Conservation (phyloP, 305 asterid genomes). For the Fraxinus baroniana region DNA sequence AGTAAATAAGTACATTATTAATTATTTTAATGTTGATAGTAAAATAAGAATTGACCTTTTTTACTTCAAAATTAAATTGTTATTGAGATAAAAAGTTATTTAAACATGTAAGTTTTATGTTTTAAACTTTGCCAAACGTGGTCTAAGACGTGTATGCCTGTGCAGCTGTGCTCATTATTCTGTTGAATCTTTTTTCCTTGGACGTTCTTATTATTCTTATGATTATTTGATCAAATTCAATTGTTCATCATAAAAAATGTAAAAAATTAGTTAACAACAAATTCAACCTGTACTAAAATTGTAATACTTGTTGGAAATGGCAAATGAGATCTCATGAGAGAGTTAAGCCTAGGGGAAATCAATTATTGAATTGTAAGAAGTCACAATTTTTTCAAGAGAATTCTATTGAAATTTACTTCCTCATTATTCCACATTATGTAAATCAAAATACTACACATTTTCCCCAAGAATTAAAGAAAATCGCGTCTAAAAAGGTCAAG, state of each 20-base stretch:
- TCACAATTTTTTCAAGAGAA: neutral
- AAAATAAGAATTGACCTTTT: neutral
- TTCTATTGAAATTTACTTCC: neutral
- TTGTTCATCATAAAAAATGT: too few relatives aligned
- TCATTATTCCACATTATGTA: slow-evolving; percentile 7
- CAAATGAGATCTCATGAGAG: neutral
- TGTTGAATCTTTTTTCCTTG: neutral
- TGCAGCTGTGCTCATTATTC: neutral
- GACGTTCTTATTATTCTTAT: neutral
- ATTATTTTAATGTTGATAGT: too few relatives aligned
- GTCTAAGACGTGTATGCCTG: neutral
- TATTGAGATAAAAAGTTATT: too few relatives aligned
- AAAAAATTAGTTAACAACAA: too few relatives aligned
- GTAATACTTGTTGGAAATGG: too few relatives aligned
- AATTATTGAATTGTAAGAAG: neutral
- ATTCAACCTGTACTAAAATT: too few relatives aligned
- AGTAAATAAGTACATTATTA: neutral
- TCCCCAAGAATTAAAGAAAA: slow-evolving; percentile 18
- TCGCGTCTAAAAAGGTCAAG: neutral
- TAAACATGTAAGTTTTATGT: neutral
- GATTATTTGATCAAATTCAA: too few relatives aligned
- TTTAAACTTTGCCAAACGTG: neutral
- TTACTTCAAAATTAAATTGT: neutral
- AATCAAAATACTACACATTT: neutral
- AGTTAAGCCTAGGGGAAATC: neutral